Conservation (phyloP, 352 stramenopile species). For the Phytophthora melonis region DNA sequence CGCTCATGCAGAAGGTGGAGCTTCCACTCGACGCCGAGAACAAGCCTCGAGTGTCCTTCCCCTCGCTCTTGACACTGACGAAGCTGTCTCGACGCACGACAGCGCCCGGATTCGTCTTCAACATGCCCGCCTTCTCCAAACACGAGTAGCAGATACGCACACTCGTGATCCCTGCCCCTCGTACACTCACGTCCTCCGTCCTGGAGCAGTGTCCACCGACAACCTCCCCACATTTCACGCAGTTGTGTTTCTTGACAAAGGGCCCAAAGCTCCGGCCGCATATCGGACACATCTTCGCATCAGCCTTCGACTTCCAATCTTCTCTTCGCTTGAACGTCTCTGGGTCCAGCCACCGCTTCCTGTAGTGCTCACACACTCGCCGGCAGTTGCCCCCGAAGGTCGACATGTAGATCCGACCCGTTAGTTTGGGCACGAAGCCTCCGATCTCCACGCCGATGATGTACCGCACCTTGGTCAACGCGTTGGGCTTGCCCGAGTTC, state of each 20-base stretch:
- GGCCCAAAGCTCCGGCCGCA: slow-evolving; percentile 40
- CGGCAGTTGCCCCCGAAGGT: slow-evolving; percentile 51
- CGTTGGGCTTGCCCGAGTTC: slow-evolving; percentile 43
- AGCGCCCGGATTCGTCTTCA: slow-evolving; percentile 17
- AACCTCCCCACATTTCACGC: slow-evolving; percentile 38
- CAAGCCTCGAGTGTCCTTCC: slow-evolving; percentile 32
- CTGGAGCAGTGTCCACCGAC: slow-evolving; percentile 39
- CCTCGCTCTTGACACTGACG: slow-evolving; percentile 34
- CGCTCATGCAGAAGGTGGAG: not conserved
- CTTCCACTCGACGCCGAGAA: slow-evolving; percentile 24
- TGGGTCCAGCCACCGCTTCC: slow-evolving; percentile 40
- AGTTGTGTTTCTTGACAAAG: slow-evolving; percentile 44
- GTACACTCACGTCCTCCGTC: slow-evolving; percentile 48
- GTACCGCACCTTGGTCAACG: slow-evolving; percentile 62
- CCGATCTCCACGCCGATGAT: slow-evolving; percentile 47
- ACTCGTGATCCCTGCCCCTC: slow-evolving; percentile 39
- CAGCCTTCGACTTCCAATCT: slow-evolving; percentile 44
- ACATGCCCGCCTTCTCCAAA: slow-evolving; percentile 29
- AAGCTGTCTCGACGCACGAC: slow-evolving; percentile 28
- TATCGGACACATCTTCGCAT: slow-evolving; percentile 29
- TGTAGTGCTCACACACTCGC: slow-evolving; percentile 55
- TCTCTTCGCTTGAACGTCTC: slow-evolving; percentile 41
- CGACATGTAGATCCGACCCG: slow-evolving; percentile 47
- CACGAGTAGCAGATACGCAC: slow-evolving; percentile 47
- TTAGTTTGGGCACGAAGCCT: slow-evolving; percentile 36